These are phyloP conservation scores for Kandelia obovata DNA, from an alignment of 345 rosid species.

Conservation along the genomic window DNA sequence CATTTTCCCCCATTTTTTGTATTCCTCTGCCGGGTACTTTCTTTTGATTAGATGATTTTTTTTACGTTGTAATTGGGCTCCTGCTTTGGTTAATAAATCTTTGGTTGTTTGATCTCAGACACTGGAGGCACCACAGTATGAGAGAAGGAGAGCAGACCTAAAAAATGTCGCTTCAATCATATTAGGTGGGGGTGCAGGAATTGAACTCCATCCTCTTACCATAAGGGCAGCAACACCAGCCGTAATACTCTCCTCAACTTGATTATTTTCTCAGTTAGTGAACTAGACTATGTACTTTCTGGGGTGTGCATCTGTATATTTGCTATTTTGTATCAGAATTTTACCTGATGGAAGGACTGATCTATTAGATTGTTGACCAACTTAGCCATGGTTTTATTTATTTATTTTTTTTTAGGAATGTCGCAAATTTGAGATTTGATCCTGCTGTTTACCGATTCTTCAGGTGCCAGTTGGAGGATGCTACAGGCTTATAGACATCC, in stretches of 20 bases:
- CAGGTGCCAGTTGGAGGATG: slow-evolving; percentile 97
- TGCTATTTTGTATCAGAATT: no score
- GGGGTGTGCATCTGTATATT: no score
- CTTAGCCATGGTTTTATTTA: not conserved
- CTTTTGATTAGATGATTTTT: not conserved
- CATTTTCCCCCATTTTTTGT: no score
- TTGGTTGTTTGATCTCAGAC: slow-evolving; percentile 33
- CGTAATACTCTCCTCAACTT: slow-evolving; percentile 31
- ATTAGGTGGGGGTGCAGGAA: slow-evolving; percentile 94
- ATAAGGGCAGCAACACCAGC: slow-evolving; percentile 91
- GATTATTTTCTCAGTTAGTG: not conserved
- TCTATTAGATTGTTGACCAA: not conserved
- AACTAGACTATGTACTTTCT: no score
- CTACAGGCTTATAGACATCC: slow-evolving; percentile 86
- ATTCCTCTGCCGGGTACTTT: no score
- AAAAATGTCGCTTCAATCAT: slow-evolving; percentile 85
- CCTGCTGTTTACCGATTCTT: slow-evolving; percentile 12
- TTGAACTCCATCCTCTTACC: slow-evolving; percentile 89
- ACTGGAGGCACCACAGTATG: slow-evolving; percentile 40
- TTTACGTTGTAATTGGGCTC: not conserved
- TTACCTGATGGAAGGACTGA: not conserved
- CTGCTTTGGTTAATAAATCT: not conserved
- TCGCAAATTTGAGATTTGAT: slow-evolving; percentile 4
- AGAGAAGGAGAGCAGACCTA: slow-evolving; percentile 61
- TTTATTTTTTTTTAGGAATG: not conserved